Evolutionary conservation across 2,329 filamentous ascomycete species (phyloP).

Genomic region (Colletotrichum ledebouriae): DNA sequence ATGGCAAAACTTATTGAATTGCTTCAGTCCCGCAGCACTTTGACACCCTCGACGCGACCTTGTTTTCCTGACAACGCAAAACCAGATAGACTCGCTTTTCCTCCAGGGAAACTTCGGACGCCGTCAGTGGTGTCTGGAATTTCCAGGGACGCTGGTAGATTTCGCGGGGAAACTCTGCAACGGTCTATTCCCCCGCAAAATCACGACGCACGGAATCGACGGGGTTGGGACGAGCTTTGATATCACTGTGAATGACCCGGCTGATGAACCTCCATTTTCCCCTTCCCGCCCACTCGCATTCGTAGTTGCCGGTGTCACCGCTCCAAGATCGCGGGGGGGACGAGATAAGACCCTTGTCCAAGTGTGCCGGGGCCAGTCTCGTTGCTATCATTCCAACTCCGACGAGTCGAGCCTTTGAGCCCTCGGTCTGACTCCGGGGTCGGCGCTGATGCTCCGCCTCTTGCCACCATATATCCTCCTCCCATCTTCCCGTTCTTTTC

Average conservation of each 20-base stretch:
- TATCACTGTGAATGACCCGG: conserved; percentile 9
- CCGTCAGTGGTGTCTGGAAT: conserved; percentile 24
- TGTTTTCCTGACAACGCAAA: conserved; percentile 36
- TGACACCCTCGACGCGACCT: conserved; percentile 15
- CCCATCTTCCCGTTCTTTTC: conserved; percentile 19
- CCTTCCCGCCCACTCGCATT: conserved; percentile 20
- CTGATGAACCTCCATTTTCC: not conserved
- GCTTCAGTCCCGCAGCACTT: conserved; percentile 35
- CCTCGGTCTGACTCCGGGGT: conserved; percentile 40
- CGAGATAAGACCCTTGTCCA: conserved; percentile 39
- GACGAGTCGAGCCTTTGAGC: conserved; percentile 30
- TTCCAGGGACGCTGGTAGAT: conserved; percentile 33
- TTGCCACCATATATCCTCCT: conserved; percentile 41
- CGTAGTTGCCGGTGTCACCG: conserved; percentile 38
- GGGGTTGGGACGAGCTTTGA: conserved; percentile 13
- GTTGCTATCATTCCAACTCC: conserved; percentile 25
- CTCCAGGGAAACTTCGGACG: conserved; percentile 25
- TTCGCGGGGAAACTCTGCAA: conserved; percentile 41
- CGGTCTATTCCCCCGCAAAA: conserved; percentile 41
- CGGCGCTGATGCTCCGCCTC: conserved; percentile 37
- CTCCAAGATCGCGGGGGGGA: conserved; percentile 38
- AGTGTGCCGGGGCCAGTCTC: conserved; percentile 15
- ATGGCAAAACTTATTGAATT: conserved; percentile 37
- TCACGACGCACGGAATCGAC: conserved; percentile 32
- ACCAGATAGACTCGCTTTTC: not conserved